Base-by-base conservation (phyloP, 768 basidiomycete genomes). In the Phanerochaete sordida region DNA sequence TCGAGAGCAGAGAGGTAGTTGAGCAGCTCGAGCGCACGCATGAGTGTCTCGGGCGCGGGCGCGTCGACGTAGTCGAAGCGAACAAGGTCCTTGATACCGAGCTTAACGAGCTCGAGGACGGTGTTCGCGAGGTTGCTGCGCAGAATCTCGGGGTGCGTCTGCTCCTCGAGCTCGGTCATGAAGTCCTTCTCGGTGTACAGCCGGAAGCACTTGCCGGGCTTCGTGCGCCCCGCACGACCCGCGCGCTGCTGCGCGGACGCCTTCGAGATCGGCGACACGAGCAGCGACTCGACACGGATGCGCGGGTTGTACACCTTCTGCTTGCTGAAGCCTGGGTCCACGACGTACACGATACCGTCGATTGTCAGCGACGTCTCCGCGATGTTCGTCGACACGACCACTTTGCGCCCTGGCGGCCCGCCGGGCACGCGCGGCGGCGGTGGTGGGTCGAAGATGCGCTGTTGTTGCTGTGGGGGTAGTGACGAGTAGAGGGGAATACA, bases 321-420 rank as follows among this genome's bases (percentile, higher is more conserved):
- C 75, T 99, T 96, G 33, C 91, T 95, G 77, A 98, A 97, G 1
- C 95, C 95, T 0, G 95, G 93, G 69, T 98, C 96, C 48, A 98
- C 95, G 59, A 98, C 96, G 67, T 98, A 99, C n/a, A 99, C 95
- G 67, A 99, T 98, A 23, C 96, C 96, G 65, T 99, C 96, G 59
- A 99, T 98, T 2, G 96, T 99, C 45, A 98, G 76, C 1, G 94
- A 96, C 1, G 96, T 98, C 74, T 99, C 96, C 2, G 97, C 97
- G 59, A 98, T 94, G 70, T 98, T 99, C 28, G 96, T 99, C 9
- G 95, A 93, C 0, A 99, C 79, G 31, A 99, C 91, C 46, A 98
- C 84, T 72, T 99, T 99, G 60, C 96, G 84, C 0, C 96, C 96
- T 0, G 90, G 87, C 0, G 93, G 88, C 1, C 93, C 89, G 52